Evolutionary conservation across 345 rosid genomes (phyloP), one percentile per base, ranked within the genome.

Genomic region (Ceriops tagal): DNA sequence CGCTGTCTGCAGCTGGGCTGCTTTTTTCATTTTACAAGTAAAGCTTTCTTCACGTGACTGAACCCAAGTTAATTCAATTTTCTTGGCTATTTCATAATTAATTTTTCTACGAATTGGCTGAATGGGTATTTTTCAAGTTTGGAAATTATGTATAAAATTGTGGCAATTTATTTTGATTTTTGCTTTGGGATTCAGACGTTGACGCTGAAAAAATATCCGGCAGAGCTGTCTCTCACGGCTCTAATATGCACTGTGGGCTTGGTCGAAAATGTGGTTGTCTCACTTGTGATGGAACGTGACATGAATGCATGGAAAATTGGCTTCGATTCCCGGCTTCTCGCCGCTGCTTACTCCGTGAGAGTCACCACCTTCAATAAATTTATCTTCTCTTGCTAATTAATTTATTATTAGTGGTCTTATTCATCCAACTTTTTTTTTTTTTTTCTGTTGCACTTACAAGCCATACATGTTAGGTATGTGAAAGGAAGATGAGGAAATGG

Each of bases 131-230:
- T 43, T 43, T 43, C 19, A 43, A 43, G 49, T 13, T 43, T 43
- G 18, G 19, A 11, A 43, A 43, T 15, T 43, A 43, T 43, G 5
- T 3, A 43, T 21, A 56, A 56, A 24, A 10, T 24, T 56, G 26
- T 56, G 30, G 16, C 27, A 21, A 55, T 22, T 27, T 56, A 10
- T 21, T 27, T 37, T 26, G 15, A 21, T 19, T 35, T 21, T 6
- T 49, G 10, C 4, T 32, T 61, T 61, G 1, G 27, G 51, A 27
- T 60, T 8, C 87, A 93, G 95, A 82, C 95, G 32, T 86, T 84
- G 71, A 93, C 98, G 5, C 64, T 91, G 83, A 89, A 75, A 74
- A 69, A 58, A 73, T 91, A 93, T 79, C 98, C 98, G n/a, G 98
- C 97, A n/a, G 89, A 91, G 79, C 83, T 93, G 7, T 91, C 98